Percentiles rank a stretch among this genome's conserved stretches.
These are phyloP conservation scores for Gyromitra esculenta DNA, from an alignment of 2,329 filamentous ascomycete genomes.

Conservation along the genomic window DNA sequence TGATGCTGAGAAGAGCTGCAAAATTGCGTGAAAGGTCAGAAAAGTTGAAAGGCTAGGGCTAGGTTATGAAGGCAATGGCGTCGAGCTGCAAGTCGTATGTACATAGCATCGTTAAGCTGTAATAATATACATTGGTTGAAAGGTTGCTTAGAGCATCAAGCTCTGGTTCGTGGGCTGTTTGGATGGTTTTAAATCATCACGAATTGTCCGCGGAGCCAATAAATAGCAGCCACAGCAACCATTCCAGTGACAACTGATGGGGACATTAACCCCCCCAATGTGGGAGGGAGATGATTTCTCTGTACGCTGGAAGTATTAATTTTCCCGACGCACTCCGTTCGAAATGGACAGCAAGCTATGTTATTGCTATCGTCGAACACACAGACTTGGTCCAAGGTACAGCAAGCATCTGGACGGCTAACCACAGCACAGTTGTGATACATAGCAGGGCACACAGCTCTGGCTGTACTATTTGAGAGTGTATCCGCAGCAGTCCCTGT, in stretches of 20 bases:
- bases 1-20: constrained; percentile 2
- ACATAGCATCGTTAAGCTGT: constrained; percentile 14
- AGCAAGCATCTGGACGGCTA: constrained; percentile 42
- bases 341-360: constrained; percentile 45
- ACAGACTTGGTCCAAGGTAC: constrained; percentile 47
- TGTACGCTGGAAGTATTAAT: constrained; percentile 6
- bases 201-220: constrained; percentile 17
- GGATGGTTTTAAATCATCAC: background rate
- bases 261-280: constrained; percentile 6
- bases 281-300: background rate
- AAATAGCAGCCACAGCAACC: constrained; percentile 15
- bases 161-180: background rate
- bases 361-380: constrained; percentile 34
- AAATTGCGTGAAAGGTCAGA: background rate
- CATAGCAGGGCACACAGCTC: constrained; percentile 25
- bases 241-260: background rate
- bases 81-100: constrained; percentile 18
- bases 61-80: background rate
- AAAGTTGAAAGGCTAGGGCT: background rate
- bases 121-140: constrained; percentile 9
- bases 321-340: constrained; percentile 47
- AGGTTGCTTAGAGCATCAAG: background rate
- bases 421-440: constrained; percentile 47
- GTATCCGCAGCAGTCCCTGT: background rate
- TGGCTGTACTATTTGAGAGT: constrained; percentile 4